Evolutionary conservation across 1,284 basidiomycete genomes (phyloP), one percentile per base, ranked within the genome.

Genomic region (Takashimella koratensis): DNA sequence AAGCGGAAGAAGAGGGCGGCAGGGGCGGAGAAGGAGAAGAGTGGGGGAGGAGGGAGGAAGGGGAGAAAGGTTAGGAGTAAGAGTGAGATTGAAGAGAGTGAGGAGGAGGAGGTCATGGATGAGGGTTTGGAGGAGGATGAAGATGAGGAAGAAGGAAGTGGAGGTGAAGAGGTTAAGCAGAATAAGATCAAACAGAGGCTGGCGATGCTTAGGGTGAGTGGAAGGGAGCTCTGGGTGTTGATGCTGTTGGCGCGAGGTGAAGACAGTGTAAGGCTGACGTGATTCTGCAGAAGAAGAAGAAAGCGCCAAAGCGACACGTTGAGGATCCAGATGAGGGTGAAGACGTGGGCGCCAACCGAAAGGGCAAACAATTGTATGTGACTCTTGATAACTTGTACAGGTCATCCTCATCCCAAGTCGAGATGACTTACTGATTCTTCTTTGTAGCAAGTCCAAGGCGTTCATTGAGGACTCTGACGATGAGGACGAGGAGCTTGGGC

Each of bases 381-480:
- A 39, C 21, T 36, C 10, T n/a, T 41, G 13, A n/a, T n/a, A n/a
- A n/a, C n/a, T n/a, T n/a, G n/a, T n/a, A n/a, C n/a, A n/a, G n/a
- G n/a, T n/a, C n/a, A n/a, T n/a, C n/a, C n/a, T n/a, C n/a, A n/a
- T n/a, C n/a, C n/a, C n/a, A n/a, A n/a, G n/a, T n/a, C n/a, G n/a
- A n/a, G n/a, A n/a, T n/a, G n/a, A n/a, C n/a, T n/a, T n/a, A n/a
- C n/a, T n/a, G n/a, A n/a, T n/a, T n/a, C n/a, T n/a, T n/a, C 21
- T 13, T 12, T 39, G 21, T 43, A 71, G 69, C 57, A 75, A 75
- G 64, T 74, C 71, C 20, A 75, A 75, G 59, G 73, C 66, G 3
- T 64, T 62, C 53, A 75, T 75, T 45, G 64, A 65, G 49, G 69
- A 71, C 54, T 71, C 69, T 12, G 68, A 70, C 47, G 69, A 71